These are phyloP conservation scores for rapeseed (Brassica napus) DNA, from an alignment of 345 rosid genomes.

Conservation along the genomic window DNA sequence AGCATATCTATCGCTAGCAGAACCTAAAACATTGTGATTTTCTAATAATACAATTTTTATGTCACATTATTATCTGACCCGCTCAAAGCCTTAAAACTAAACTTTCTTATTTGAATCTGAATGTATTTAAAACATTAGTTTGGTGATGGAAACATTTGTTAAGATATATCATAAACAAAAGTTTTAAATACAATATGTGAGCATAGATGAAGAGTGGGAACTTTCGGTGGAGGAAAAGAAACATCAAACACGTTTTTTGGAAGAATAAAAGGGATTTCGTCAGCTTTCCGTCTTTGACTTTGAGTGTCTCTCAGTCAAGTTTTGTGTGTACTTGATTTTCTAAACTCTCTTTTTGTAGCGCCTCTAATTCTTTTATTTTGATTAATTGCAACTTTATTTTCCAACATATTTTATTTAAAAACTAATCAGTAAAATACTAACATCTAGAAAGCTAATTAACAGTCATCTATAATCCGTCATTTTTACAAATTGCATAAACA, in stretches of 20 bases:
- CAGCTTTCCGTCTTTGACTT: conserved; percentile 41
- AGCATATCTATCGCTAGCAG: no score
- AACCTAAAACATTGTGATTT: no score
- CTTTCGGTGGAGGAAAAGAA: conserved; percentile 15
- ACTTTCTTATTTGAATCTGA: no score
- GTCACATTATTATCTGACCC: no score
- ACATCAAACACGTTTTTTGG: conserved; percentile 6
- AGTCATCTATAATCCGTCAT: neutral
- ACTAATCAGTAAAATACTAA: neutral
- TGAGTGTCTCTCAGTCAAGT: conserved; percentile 37
- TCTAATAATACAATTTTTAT: no score
- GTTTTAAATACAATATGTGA: no score
- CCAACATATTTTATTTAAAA: neutral
- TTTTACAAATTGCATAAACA: no score
- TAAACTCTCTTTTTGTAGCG: neutral
- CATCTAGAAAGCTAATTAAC: neutral
- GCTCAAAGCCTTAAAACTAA: no score
- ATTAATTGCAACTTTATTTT: neutral
- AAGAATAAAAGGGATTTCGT: conserved; percentile 30
- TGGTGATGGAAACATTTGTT: no score
- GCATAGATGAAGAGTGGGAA: neutral
- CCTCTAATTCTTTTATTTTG: neutral
- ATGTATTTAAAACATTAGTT: no score
- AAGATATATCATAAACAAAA: no score
- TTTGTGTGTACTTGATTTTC: conserved; percentile 32